phyloP scores from a whole-genome alignment of 129 eudicot species.

The carrot (Daucus carota) region DH1_v3.0 NC_030385.2:44079001-44079500 shows the following conservation, averaged over 20 bases:
- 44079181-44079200: too few relatives aligned
- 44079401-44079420: too few relatives aligned
- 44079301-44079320: too few relatives aligned
- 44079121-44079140: neutral
- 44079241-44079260: neutral
- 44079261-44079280: neutral
- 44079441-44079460: too few relatives aligned
- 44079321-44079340: too few relatives aligned
- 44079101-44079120: neutral
- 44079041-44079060: neutral
- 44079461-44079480: too few relatives aligned
- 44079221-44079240: too few relatives aligned
- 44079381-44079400: too few relatives aligned
- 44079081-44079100: neutral
- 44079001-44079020: neutral
- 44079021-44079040: neutral
- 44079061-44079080: neutral
- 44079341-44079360: too few relatives aligned
- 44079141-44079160: neutral
- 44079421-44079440: too few relatives aligned
- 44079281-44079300: neutral
- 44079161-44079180: neutral
- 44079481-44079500: too few relatives aligned
- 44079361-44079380: too few relatives aligned
- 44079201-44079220: neutral